Conservation (phyloP, 495 filamentous ascomycete genomes). For the Tuber umbilicatum region DNA sequence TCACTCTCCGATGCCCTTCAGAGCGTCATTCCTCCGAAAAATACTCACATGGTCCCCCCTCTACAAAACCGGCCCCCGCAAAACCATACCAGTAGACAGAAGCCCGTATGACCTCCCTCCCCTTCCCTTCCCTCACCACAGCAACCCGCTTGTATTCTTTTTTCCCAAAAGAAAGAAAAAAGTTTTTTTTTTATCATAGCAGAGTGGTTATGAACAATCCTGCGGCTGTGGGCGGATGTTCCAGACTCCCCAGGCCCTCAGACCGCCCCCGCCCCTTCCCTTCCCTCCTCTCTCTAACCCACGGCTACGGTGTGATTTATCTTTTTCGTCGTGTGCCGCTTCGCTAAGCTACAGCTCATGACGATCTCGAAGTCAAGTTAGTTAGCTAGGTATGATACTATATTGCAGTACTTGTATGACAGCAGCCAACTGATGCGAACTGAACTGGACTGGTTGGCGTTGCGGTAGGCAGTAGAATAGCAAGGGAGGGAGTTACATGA, state of each 20-base stretch:
- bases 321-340: background rate
- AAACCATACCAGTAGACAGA: background rate
- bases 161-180: background rate
- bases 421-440: background rate
- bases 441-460: background rate
- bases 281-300: background rate
- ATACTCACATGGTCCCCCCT: background rate
- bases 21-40: background rate
- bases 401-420: too few relatives aligned
- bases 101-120: background rate
- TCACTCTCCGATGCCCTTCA: background rate
- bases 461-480: background rate
- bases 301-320: background rate
- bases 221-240: constrained; percentile 1
- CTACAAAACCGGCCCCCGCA: background rate
- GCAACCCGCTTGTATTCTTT: background rate
- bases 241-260: background rate
- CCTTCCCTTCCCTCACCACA: background rate
- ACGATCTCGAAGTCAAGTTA: background rate
- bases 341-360: background rate
- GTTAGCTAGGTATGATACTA: background rate
- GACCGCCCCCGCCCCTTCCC: background rate
- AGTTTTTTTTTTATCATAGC: background rate
- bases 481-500: background rate
- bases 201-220: background rate